Percentiles rank a stretch among this genome's conserved stretches.
Evolutionary conservation across 768 basidiomycete genomes (phyloP).

Genomic region (Auriscalpium vulgare): DNA sequence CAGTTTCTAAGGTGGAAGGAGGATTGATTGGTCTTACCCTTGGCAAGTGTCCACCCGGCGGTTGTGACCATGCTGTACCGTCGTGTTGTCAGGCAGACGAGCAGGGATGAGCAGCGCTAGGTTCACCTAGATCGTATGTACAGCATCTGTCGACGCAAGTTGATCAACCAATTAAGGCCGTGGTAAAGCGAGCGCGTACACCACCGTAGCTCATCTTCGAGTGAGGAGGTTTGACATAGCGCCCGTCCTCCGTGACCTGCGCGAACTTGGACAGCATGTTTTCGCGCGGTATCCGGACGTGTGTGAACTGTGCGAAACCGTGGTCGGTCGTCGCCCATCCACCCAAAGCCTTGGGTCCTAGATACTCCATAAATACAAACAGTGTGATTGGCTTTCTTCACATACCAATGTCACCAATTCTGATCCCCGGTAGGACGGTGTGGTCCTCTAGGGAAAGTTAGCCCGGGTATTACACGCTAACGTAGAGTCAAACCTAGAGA

Average conservation of each 20-base stretch:
- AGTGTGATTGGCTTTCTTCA: neutral
- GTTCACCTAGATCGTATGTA: conserved; percentile 60
- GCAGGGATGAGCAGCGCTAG: neutral
- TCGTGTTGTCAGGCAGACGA: neutral
- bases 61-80: conserved; percentile 48
- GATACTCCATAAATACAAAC: neutral
- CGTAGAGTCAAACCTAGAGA: conserved; percentile 38
- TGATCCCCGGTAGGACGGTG: conserved; percentile 49
- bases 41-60: conserved; percentile 59
- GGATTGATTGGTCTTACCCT: conserved; percentile 34
- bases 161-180: neutral
- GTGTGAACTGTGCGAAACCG: conserved; percentile 61
- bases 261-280: conserved; percentile 75
- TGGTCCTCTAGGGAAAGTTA: conserved; percentile 41
- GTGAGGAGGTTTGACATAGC: conserved; percentile 61
- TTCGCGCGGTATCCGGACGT: conserved; percentile 56
- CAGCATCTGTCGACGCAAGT: conserved; percentile 44
- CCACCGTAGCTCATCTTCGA: conserved; percentile 71
- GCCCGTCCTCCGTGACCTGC: conserved; percentile 54
- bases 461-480: neutral
- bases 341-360: conserved; percentile 51
- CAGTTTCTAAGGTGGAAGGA: neutral
- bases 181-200: conserved; percentile 31
- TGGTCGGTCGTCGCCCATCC: conserved; percentile 50
- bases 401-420: conserved; percentile 61